Conservation (phyloP, 192 early-diverging fungal species). For the Linnemannia zychae region DNA sequence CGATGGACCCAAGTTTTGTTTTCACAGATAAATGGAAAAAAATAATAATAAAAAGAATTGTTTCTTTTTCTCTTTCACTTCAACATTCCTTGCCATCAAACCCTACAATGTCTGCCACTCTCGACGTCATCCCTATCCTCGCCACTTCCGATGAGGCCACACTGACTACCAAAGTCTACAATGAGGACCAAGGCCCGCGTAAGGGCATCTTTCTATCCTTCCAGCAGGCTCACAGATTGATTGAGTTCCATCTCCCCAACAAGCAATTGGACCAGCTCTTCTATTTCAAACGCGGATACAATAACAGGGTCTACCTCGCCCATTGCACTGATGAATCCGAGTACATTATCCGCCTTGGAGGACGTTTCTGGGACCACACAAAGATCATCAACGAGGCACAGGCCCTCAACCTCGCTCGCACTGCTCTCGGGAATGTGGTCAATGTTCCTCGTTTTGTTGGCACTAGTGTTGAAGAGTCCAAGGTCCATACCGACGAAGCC, state of each 20-base stretch:
- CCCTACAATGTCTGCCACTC: neutral
- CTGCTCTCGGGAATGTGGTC: slow-evolving; percentile 9
- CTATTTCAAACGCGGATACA: slow-evolving; percentile 45
- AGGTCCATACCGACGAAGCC: slow-evolving; percentile 17
- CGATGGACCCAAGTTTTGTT: neutral
- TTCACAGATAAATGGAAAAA: too few relatives aligned
- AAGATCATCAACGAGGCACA: slow-evolving; percentile 47
- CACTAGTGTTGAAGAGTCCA: slow-evolving; percentile 44
- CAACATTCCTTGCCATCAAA: neutral
- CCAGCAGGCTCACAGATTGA: slow-evolving; percentile 20
- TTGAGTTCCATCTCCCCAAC: slow-evolving; percentile 33
- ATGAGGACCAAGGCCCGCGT: slow-evolving; percentile 32
- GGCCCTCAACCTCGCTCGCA: slow-evolving; percentile 24
- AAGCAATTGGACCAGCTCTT: slow-evolving; percentile 28
- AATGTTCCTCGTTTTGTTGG: slow-evolving; percentile 30
- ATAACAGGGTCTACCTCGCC: slow-evolving; percentile 52
- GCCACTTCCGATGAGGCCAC: neutral
- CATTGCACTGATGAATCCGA: slow-evolving; percentile 33
- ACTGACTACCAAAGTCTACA: slow-evolving; percentile 16
- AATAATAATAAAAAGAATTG: too few relatives aligned
- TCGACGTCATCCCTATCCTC: slow-evolving; percentile 10
- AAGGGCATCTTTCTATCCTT: slow-evolving; percentile 29
- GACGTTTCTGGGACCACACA: slow-evolving; percentile 50
- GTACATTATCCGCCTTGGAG: slow-evolving; percentile 48
- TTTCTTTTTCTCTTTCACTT: neutral